Base-by-base conservation (phyloP, 441 rosid species). In the Dalechampia spathulata region DNA sequence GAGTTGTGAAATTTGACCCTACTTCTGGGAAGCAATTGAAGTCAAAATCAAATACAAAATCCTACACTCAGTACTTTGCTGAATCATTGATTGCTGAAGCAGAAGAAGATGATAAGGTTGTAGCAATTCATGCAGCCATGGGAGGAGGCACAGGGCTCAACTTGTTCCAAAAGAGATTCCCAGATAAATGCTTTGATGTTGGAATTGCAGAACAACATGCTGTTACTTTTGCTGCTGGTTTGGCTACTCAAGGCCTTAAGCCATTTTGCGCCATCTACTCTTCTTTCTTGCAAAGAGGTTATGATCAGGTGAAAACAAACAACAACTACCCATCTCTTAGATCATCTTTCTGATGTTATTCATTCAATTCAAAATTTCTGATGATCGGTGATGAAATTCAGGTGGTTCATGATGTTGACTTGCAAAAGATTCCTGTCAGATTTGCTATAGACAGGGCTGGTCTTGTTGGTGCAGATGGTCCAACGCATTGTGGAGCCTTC, bases 341-440 rank as follows among this genome's bases (percentile, higher is more conserved):
- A 30, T 30, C 34, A 30, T 30, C 4, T 30, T 8, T 30, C 34
- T n/a, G n/a, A n/a, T n/a, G n/a, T n/a, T n/a, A n/a, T n/a, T n/a
- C n/a, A n/a, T n/a, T n/a, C n/a, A n/a, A n/a, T n/a, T n/a, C n/a
- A n/a, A n/a, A n/a, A n/a, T n/a, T n/a, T n/a, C n/a, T n/a, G n/a
- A n/a, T n/a, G n/a, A n/a, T n/a, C n/a, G n/a, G n/a, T n/a, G n/a
- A n/a, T n/a, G n/a, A n/a, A n/a, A n/a, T 49, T 40, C 63, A 81
- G 86, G 79, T 78, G 17, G 80, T 58, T 30, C 89, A 80, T 45
- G 92, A 82, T 59, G 89, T 78, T 2, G 86, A 78, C 66, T 69
- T 85, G 22, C 86, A 85, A 62, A 85, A 78, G 53, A 68, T 85
- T n/a, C 86, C 83, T 0, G 92, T 85, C 50, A 73, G 86, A 64